These are phyloP conservation scores for Cyathus striatus DNA, from an alignment of 768 basidiomycete genomes.

Conservation along the genomic window DNA sequence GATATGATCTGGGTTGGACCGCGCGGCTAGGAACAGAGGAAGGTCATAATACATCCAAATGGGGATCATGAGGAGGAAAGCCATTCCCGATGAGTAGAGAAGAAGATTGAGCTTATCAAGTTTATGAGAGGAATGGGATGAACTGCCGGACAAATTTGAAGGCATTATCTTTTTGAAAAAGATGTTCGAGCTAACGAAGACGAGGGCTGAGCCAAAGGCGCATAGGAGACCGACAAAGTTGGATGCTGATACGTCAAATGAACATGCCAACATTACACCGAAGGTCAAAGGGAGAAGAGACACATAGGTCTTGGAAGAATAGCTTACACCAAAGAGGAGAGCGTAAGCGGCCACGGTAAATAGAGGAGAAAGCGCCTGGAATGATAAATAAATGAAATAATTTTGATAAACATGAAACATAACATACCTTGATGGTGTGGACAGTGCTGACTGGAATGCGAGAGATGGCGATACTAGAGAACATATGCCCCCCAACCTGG, in stretches of 20 bases:
- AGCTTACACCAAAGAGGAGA: conserved; percentile 87
- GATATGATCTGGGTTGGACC: conserved; percentile 32
- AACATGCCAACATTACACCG: conserved; percentile 97
- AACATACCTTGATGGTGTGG: conserved; percentile 93
- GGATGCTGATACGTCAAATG: conserved; percentile 86
- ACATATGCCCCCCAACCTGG: conserved; percentile 97
- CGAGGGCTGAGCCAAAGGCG: conserved; percentile 93
- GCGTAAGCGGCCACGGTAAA: conserved; percentile 98
- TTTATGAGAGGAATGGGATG: conserved; percentile 52
- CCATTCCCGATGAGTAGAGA: conserved; percentile 90
- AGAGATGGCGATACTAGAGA: conserved; percentile 95
- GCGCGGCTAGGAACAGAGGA: conserved; percentile 51
- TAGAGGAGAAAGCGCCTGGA: conserved; percentile 88
- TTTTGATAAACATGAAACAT: not conserved
- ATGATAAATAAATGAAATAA: not conserved
- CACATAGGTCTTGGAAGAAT: conserved; percentile 86
- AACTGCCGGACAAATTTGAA: conserved; percentile 35
- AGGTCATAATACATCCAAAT: conserved; percentile 92
- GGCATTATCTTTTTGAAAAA: conserved; percentile 99
- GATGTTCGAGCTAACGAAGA: conserved; percentile 98
- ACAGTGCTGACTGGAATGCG: conserved; percentile 96
- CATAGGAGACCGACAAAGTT: conserved; percentile 85
- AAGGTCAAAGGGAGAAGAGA: conserved; percentile 92
- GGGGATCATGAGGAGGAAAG: conserved; percentile 94
- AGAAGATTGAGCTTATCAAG: conserved; percentile 97